Evolutionary conservation across 257 asterid genomes (phyloP).

Genomic region (Solanum sejunctum): DNA sequence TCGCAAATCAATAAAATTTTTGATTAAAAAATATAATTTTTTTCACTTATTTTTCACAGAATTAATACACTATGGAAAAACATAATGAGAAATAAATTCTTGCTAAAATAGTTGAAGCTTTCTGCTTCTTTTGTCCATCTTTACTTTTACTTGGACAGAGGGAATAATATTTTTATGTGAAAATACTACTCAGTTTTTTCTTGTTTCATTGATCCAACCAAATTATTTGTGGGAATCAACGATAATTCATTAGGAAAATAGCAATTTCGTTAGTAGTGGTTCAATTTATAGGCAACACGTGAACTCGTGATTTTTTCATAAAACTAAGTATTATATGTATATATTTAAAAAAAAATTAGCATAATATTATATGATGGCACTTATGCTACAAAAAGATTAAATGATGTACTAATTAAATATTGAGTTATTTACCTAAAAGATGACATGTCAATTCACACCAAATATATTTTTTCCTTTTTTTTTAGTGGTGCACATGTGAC

Average conservation of each 20-base stretch:
- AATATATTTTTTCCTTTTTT: too few relatives aligned
- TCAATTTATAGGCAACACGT: background rate
- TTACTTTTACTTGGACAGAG: too few relatives aligned
- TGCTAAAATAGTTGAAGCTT: fast-evolving
- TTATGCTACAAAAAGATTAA: background rate
- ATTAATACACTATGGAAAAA: fast-evolving
- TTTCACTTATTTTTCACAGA: fast-evolving
- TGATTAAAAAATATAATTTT: too few relatives aligned
- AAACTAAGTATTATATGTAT: too few relatives aligned
- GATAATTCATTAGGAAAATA: background rate
- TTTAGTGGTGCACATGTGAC: background rate
- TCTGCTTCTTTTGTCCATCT: too few relatives aligned
- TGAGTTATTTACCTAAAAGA: background rate
- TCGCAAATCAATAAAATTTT: background rate
- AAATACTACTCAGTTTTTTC: background rate
- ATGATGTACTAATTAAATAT: too few relatives aligned
- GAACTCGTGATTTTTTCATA: background rate
- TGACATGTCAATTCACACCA: too few relatives aligned
- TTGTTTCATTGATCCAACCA: background rate
- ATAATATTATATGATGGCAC: background rate
- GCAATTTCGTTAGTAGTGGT: too few relatives aligned
- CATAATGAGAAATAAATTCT: too few relatives aligned
- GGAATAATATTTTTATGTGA: background rate
- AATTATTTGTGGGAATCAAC: background rate
- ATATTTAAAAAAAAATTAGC: background rate